phyloP scores from a whole-genome alignment of 208 protist genomes.

The Trypanosoma cruzi region DNA sequence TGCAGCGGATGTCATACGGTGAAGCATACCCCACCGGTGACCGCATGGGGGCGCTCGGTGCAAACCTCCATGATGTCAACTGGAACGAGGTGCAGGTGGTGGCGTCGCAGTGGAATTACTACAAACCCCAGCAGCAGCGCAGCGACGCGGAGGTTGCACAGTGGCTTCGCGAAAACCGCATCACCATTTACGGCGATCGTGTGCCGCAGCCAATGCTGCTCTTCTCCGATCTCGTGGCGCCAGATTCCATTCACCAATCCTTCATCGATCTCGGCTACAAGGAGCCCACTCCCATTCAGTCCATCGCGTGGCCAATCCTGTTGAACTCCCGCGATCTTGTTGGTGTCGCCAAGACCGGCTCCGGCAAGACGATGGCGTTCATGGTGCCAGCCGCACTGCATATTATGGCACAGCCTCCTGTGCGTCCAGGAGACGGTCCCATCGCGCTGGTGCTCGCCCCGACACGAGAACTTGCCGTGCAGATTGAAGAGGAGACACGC shows the following conservation, averaged over 20 bases:
- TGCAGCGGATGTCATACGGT: background rate
- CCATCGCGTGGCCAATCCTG: conserved; percentile 78
- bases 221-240: conserved; percentile 81
- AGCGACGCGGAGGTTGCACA: conserved; percentile 69
- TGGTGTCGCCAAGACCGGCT: conserved; percentile 94
- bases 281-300: conserved; percentile 90
- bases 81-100: conserved; percentile 76
- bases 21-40: conserved; percentile 25
- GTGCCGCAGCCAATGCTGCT: conserved; percentile 84
- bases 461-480: conserved; percentile 97
- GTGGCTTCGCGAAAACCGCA: conserved; percentile 75
- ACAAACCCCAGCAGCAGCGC: conserved; percentile 77
- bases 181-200: conserved; percentile 87
- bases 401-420: conserved; percentile 73
- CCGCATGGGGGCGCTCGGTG: conserved; percentile 50
- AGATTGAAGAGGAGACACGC: conserved; percentile 96
- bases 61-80: conserved; percentile 68
- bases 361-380: conserved; percentile 95
- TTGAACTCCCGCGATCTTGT: conserved; percentile 88
- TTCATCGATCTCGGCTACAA: conserved; percentile 84
- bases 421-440: conserved; percentile 90
- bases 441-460: conserved; percentile 98
- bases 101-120: conserved; percentile 81
- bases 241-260: conserved; percentile 73
- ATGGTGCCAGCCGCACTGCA: conserved; percentile 89